These are phyloP conservation scores for Graphilbum ipis-grandicollis DNA, from an alignment of 2,329 filamentous ascomycete genomes.

Conservation along the genomic window DNA sequence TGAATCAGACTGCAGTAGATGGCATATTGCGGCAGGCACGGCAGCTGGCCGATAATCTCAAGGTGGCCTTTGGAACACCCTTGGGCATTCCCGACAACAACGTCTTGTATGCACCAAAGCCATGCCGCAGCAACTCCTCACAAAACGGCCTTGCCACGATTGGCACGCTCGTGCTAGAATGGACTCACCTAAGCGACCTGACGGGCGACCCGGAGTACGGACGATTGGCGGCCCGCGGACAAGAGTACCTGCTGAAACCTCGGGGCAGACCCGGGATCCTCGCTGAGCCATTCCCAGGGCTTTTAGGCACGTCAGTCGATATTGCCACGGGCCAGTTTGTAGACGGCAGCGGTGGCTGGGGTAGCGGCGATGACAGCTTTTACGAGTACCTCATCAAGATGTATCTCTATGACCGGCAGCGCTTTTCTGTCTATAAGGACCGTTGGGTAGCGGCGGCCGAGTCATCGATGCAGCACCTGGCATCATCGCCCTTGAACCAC, in stretches of 20 bases:
- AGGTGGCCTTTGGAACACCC: constrained; percentile 61
- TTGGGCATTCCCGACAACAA: constrained; percentile 58
- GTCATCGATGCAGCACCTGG: constrained; percentile 54
- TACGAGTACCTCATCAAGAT: constrained; percentile 90
- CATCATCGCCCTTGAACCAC: constrained; percentile 46
- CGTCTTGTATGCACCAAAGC: constrained; percentile 40
- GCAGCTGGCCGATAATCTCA: constrained; percentile 53
- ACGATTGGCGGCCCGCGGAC: constrained; percentile 45
- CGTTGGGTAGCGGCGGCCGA: constrained; percentile 62
- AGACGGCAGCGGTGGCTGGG: constrained; percentile 56
- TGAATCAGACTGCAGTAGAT: constrained; percentile 28
- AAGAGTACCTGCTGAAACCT: constrained; percentile 53
- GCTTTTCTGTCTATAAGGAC: constrained; percentile 50
- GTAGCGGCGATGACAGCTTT: constrained; percentile 60
- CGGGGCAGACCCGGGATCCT: constrained; percentile 30
- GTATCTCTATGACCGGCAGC: constrained; percentile 57
- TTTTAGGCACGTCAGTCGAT: constrained; percentile 52
- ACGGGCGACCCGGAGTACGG: constrained; percentile 51
- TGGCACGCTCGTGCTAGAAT: constrained; percentile 69
- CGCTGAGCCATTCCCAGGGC: constrained; percentile 57
- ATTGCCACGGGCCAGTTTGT: constrained; percentile 48
- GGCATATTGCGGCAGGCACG: constrained; percentile 48
- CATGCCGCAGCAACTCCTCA: constrained; percentile 26
- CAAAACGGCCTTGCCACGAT: constrained; percentile 60
- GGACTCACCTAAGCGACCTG: constrained; percentile 64